These are phyloP conservation scores for Musa troglodytarum DNA, from an alignment of 176 grass and related monocot genomes.

Conservation along the genomic window DNA sequence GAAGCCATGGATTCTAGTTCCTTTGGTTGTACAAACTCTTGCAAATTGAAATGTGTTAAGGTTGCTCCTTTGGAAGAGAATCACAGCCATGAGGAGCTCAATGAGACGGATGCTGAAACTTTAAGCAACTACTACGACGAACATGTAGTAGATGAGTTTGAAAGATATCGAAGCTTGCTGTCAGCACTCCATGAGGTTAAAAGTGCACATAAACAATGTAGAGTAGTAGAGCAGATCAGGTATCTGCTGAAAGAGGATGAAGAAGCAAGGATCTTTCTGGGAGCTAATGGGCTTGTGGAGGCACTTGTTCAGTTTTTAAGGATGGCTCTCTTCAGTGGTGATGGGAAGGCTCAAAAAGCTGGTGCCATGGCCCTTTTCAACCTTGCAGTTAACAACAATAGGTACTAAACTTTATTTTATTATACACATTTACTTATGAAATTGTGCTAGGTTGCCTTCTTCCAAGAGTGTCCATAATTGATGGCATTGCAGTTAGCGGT, in stretches of 20 bases:
- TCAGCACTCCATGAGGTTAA: slow-evolving; percentile 58
- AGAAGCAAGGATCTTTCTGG: slow-evolving; percentile 84
- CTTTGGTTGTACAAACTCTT: slow-evolving; percentile 49
- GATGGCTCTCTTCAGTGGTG: slow-evolving; percentile 49
- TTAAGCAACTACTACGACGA: slow-evolving; percentile 31
- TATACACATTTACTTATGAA: not conserved
- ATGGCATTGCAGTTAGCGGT: no score
- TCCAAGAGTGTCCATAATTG: not conserved
- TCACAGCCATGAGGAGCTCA: slow-evolving; percentile 24
- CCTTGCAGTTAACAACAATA: slow-evolving; percentile 92
- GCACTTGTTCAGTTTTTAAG: slow-evolving; percentile 69
- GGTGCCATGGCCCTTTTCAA: slow-evolving; percentile 96
- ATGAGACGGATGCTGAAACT: slow-evolving; percentile 37
- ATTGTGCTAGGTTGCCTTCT: not conserved
- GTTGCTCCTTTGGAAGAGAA: slow-evolving; percentile 42
- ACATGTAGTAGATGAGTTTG: slow-evolving; percentile 33
- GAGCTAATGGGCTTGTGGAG: slow-evolving; percentile 72
- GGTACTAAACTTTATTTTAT: slow-evolving; percentile 27
- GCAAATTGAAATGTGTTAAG: slow-evolving; percentile 50
- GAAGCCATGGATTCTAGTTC: slow-evolving; percentile 52
- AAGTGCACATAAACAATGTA: slow-evolving; percentile 42
- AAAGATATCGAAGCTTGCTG: slow-evolving; percentile 57
- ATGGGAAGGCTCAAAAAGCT: slow-evolving; percentile 84
- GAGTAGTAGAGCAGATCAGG: slow-evolving; percentile 78
- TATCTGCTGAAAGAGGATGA: slow-evolving; percentile 90